Evolutionary conservation across 2,329 filamentous ascomycete species (phyloP).

Genomic region (Periglandula ipomoeae): DNA sequence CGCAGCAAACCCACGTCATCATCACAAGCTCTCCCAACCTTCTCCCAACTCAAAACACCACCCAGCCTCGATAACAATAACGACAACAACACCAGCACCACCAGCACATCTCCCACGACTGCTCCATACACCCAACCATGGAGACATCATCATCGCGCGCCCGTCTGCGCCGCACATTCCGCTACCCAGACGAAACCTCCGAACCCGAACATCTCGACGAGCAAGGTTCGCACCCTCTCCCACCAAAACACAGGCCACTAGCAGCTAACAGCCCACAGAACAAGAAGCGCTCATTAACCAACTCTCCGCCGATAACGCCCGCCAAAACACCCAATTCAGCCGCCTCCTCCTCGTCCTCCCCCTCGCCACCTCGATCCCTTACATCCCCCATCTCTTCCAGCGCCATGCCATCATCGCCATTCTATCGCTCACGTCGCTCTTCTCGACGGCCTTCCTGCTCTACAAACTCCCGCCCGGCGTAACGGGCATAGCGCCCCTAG

Average conservation of each 20-base stretch:
- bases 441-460: slow-evolving; percentile 53
- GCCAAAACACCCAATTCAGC: slow-evolving; percentile 49
- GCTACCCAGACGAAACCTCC: slow-evolving; percentile 56
- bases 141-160: slow-evolving; percentile 29
- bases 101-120: too few species aligned
- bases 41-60: background rate
- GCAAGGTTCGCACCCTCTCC: slow-evolving; percentile 44
- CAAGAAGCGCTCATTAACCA: slow-evolving; percentile 54
- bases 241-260: background rate
- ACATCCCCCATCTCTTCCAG: slow-evolving; percentile 30
- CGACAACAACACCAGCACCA: too few species aligned
- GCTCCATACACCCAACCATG: too few species aligned
- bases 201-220: slow-evolving; percentile 61
- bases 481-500: slow-evolving; percentile 44
- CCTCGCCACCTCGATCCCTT: slow-evolving; percentile 43
- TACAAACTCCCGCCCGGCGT: slow-evolving; percentile 42
- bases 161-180: slow-evolving; percentile 68
- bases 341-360: slow-evolving; percentile 53
- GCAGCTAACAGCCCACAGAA: slow-evolving; percentile 31
- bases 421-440: slow-evolving; percentile 53
- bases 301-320: slow-evolving; percentile 46
- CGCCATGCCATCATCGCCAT: slow-evolving; percentile 36
- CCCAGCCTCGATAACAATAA: background rate
- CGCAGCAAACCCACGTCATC: too few species aligned
- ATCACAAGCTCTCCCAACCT: too few species aligned